Evolutionary conservation across 306 rosid species (phyloP).

Genomic region (Nissolia schottii): DNA sequence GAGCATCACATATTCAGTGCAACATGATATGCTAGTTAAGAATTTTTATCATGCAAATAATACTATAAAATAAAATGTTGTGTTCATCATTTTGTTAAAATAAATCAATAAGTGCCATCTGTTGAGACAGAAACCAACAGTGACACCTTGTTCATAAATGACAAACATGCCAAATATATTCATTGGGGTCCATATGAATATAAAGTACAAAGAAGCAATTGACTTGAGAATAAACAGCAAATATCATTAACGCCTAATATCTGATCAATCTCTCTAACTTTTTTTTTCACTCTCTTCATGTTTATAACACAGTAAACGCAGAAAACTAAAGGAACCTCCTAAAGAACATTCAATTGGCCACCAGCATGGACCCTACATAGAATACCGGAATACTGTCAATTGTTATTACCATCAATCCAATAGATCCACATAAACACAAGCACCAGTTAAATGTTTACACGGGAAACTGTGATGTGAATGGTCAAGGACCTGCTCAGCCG

Average conservation of each 20-base stretch:
- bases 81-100: not conserved
- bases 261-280: not conserved
- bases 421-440: not conserved
- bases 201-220: not conserved
- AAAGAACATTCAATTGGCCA: not conserved
- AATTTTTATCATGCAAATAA: not conserved
- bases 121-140: not conserved
- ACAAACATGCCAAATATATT: not conserved
- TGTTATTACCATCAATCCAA: not conserved
- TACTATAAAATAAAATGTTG: not conserved
- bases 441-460: not conserved
- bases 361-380: not conserved
- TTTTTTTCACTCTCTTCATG: not conserved
- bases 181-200: not conserved
- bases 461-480: conserved; percentile 1
- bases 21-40: not conserved
- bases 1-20: not conserved
- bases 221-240: not conserved
- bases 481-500: conserved; percentile 84
- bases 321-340: not conserved
- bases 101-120: not conserved
- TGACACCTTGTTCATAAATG: not conserved
- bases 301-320: not conserved
- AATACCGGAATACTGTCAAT: not conserved
- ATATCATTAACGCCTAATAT: not conserved